phyloP scores from a whole-genome alignment of 345 rosid species.

The Mangifera indica region DNA sequence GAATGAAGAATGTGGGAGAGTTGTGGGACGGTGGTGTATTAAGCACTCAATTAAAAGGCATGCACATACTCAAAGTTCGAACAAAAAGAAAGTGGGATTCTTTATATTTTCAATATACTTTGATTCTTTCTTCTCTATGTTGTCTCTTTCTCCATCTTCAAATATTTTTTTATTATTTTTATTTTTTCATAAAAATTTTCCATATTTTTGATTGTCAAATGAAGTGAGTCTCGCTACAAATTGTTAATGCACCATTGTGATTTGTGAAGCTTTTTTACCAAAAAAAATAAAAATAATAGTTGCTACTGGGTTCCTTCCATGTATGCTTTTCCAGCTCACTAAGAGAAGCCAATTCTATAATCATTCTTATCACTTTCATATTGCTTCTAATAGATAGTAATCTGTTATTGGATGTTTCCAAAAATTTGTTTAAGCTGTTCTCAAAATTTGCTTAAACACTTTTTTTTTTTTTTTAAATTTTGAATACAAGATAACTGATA shows the following conservation, averaged over 20 bases:
- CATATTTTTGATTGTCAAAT: not conserved
- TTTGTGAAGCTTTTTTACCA: too few species aligned
- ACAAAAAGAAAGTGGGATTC: constrained; percentile 1
- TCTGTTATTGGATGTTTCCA: too few species aligned
- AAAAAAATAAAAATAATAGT: not conserved
- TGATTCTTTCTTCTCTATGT: not conserved
- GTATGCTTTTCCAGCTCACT: not conserved
- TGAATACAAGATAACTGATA: too few species aligned
- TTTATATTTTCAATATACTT: too few species aligned
- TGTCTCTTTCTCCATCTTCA: not conserved
- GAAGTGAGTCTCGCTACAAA: not conserved
- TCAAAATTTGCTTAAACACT: too few species aligned
- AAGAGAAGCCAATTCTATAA: constrained; percentile 7
- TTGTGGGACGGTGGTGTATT: not conserved
- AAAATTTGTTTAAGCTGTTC: too few species aligned
- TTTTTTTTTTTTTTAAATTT: too few species aligned
- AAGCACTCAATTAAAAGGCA: not conserved
- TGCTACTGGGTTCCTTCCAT: not conserved
- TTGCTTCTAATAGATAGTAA: constrained; percentile 12
- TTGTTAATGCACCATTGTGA: too few species aligned
- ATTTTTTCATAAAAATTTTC: not conserved
- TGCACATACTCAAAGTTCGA: not conserved
- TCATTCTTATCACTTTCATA: constrained; percentile 21
- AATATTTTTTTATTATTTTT: not conserved
- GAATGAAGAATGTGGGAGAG: not conserved